Evolutionary conservation across 2,329 filamentous ascomycete genomes (phyloP).

Genomic region (Fusarium guadeloupense): DNA sequence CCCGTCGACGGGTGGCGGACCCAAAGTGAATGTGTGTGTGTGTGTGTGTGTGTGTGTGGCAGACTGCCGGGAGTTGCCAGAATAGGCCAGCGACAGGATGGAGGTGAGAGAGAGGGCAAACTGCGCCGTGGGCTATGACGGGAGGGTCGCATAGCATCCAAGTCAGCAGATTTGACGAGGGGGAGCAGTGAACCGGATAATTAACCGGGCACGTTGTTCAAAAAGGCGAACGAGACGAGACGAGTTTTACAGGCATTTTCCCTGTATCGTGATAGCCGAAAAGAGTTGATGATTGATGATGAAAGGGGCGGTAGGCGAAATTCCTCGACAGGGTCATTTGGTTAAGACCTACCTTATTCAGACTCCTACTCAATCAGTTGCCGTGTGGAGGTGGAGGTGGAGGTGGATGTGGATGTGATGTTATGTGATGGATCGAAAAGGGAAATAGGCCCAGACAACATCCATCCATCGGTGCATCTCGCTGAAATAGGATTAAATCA

Average conservation of each 20-base stretch:
- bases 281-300: slow-evolving; percentile 2
- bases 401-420: slow-evolving; percentile 26
- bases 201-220: too few species aligned
- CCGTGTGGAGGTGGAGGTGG: slow-evolving; percentile 27
- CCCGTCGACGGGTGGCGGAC: slow-evolving; percentile 19
- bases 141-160: slow-evolving; percentile 37
- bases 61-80: slow-evolving; percentile 27
- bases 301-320: slow-evolving; percentile 23
- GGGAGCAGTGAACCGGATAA: slow-evolving; percentile 35
- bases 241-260: slow-evolving; percentile 10
- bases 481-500: slow-evolving; percentile 41
- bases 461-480: slow-evolving; percentile 39
- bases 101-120: too few species aligned
- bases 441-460: slow-evolving; percentile 41
- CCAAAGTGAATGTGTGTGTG: too few species aligned
- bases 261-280: slow-evolving; percentile 24
- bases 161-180: slow-evolving; percentile 40
- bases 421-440: slow-evolving; percentile 34
- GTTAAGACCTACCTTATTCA: slow-evolving; percentile 1
- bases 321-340: slow-evolving; percentile 28
- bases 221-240: too few species aligned
- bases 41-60: too few species aligned
- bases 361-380: slow-evolving; percentile 23
- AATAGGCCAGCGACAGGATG: slow-evolving; percentile 34
- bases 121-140: slow-evolving; percentile 7